phyloP scores from a whole-genome alignment of 345 rosid genomes.

The Syzygium jambos region DNA sequence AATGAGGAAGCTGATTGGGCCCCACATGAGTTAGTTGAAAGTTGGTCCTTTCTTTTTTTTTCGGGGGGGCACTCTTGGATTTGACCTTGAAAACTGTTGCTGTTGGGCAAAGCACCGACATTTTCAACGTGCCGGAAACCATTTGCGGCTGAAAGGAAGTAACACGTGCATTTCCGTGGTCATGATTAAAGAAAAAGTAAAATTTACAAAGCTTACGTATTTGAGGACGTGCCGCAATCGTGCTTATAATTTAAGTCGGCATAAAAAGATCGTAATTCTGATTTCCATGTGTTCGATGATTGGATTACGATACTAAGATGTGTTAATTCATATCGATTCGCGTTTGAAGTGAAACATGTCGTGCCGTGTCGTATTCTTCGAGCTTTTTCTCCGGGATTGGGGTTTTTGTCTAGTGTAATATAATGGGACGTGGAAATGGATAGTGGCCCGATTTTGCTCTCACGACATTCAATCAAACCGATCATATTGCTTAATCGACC shows the following conservation, averaged over 20 bases:
- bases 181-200: background rate
- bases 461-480: fast-evolving
- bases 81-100: background rate
- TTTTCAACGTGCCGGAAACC: background rate
- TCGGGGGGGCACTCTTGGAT: background rate
- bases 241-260: too few relatives aligned
- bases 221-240: background rate
- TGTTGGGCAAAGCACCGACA: background rate
- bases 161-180: background rate
- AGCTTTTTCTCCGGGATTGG: fast-evolving
- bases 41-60: fast-evolving
- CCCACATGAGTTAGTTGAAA: background rate
- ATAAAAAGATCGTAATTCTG: too few relatives aligned
- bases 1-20: background rate
- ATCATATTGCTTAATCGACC: background rate
- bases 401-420: fast-evolving
- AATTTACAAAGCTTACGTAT: background rate
- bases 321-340: fast-evolving
- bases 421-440: too few relatives aligned
- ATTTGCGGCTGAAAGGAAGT: background rate
- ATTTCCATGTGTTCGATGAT: too few relatives aligned
- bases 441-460: background rate
- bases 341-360: fast-evolving
- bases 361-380: background rate
- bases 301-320: fast-evolving